phyloP scores from a whole-genome alignment of 2,329 filamentous ascomycete species.

The Incumbomyces delicatus region DNA sequence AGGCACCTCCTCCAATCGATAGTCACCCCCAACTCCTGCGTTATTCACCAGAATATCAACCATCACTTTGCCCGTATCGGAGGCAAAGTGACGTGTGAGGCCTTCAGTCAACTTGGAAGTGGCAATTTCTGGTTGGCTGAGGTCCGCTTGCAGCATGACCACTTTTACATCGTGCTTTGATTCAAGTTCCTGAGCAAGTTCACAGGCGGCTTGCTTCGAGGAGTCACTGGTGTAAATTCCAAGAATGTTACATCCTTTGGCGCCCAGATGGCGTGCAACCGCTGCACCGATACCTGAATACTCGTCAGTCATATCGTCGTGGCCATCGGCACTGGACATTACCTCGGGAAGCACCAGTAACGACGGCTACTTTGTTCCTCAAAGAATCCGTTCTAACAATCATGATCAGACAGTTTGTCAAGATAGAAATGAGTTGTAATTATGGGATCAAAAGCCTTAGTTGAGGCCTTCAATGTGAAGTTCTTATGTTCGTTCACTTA shows the following conservation, averaged over 20 bases:
- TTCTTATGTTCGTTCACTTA: too few relatives aligned
- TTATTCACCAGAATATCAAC: slow-evolving; percentile 49
- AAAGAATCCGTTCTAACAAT: too few relatives aligned
- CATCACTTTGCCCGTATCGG: not conserved
- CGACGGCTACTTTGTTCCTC: too few relatives aligned
- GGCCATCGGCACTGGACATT: too few relatives aligned
- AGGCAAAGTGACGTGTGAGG: not conserved
- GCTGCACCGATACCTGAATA: slow-evolving; percentile 61
- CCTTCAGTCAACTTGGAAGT: slow-evolving; percentile 48
- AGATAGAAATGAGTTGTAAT: too few relatives aligned
- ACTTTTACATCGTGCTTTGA: slow-evolving; percentile 50
- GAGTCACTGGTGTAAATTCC: slow-evolving; percentile 62
- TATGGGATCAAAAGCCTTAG: too few relatives aligned
- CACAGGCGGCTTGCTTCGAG: slow-evolving; percentile 42
- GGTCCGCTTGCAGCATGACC: slow-evolving; percentile 57
- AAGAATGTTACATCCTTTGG: slow-evolving; percentile 54
- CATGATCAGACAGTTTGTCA: too few relatives aligned
- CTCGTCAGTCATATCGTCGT: too few relatives aligned
- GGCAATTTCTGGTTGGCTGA: slow-evolving; percentile 50
- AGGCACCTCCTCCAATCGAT: slow-evolving; percentile 33
- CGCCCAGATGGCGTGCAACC: slow-evolving; percentile 57
- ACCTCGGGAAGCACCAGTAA: too few relatives aligned
- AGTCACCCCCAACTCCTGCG: slow-evolving; percentile 33
- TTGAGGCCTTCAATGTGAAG: too few relatives aligned
- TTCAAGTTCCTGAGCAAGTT: slow-evolving; percentile 47